phyloP scores from a whole-genome alignment of 768 basidiomycete genomes.

The Rhodotorula taiwanensis region DNA sequence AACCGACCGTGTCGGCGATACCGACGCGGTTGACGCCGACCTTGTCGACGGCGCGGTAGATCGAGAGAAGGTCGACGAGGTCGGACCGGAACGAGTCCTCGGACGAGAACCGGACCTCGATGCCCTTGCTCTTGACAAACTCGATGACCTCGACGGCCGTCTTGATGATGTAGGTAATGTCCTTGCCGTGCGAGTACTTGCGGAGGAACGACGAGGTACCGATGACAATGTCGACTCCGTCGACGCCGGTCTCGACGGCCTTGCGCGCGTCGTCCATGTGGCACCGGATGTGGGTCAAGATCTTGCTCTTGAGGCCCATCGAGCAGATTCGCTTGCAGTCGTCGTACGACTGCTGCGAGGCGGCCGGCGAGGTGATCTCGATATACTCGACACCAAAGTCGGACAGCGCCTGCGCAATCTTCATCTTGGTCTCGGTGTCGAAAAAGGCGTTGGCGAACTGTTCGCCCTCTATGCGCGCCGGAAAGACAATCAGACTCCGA shows the following conservation, averaged over 20 bases:
- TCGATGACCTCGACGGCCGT: conserved; percentile 97
- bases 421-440: conserved; percentile 98
- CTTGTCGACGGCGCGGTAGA: conserved; percentile 99
- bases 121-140: conserved; percentile 98
- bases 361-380: conserved; percentile 95
- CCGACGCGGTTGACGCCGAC: conserved; percentile 98
- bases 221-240: conserved; percentile 98
- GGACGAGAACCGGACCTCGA: conserved; percentile 98
- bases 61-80: conserved; percentile 93
- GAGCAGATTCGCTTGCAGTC: conserved; percentile 99
- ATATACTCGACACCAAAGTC: conserved; percentile 99
- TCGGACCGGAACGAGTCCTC: conserved; percentile 99
- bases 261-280: conserved; percentile 99
- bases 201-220: conserved; percentile 98
- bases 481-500: neutral
- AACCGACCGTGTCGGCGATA: conserved; percentile 98
- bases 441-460: conserved; percentile 99
- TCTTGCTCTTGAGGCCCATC: conserved; percentile 91
- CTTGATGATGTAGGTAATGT: conserved; percentile 99
- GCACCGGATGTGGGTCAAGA: conserved; percentile 97
- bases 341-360: conserved; percentile 84
- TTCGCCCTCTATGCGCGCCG: conserved; percentile 38
- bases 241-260: conserved; percentile 97
- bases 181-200: conserved; percentile 99
- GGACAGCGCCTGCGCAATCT: conserved; percentile 95